Percentiles rank a stretch among this genome's conserved stretches.
phyloP scores from a whole-genome alignment of 176 grass and related monocot species.

The Cenchrus purpureus region DNA sequence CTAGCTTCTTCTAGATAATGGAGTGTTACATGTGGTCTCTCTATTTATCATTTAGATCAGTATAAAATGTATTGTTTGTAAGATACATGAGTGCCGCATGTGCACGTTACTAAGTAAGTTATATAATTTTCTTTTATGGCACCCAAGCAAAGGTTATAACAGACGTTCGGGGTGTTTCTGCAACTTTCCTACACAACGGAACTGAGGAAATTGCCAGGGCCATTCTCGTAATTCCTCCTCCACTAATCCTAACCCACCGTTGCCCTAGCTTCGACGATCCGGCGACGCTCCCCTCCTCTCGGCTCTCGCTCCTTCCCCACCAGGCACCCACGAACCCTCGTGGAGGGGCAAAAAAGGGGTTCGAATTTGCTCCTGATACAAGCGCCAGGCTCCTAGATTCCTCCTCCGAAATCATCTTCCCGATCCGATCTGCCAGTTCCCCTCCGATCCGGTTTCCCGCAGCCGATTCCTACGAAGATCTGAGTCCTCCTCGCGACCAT shows the following conservation, averaged over 20 bases:
- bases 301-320: slow-evolving; percentile 12
- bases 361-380: slow-evolving; percentile 45
- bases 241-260: slow-evolving; percentile 32
- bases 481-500: slow-evolving; percentile 45
- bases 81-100: too few species aligned
- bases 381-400: slow-evolving; percentile 27
- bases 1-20: too few species aligned
- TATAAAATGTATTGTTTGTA: too few species aligned
- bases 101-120: too few species aligned
- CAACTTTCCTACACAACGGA: too few species aligned
- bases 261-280: slow-evolving; percentile 46
- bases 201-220: not conserved
- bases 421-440: slow-evolving; percentile 19
- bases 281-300: not conserved
- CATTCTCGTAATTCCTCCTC: slow-evolving; percentile 14
- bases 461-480: slow-evolving; percentile 41
- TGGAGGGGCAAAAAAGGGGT: slow-evolving; percentile 22
- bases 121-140: too few species aligned
- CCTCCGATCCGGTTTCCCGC: slow-evolving; percentile 25
- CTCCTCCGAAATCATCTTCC: slow-evolving; percentile 17
- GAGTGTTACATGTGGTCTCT: too few species aligned
- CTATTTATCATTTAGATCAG: too few species aligned
- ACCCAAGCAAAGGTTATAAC: too few species aligned
- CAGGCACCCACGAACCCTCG: slow-evolving; percentile 9
- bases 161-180: too few species aligned